Percentiles rank a stretch among this genome's conserved stretches.
These are phyloP conservation scores for Stenogyne calaminthoides DNA, from an alignment of 305 asterid species.

Conservation along the genomic window DNA sequence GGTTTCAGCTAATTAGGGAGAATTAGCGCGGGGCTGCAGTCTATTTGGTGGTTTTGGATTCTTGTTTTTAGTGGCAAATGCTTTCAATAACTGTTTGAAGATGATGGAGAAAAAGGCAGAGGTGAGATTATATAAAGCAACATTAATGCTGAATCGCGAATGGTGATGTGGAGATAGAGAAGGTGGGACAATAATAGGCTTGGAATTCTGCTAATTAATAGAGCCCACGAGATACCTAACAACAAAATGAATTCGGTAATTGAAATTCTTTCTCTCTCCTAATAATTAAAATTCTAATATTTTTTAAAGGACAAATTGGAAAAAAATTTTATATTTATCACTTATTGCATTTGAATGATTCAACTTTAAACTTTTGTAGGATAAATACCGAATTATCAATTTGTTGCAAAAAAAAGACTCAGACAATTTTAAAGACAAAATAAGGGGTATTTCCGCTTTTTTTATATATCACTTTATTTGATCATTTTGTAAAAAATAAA, in stretches of 20 bases:
- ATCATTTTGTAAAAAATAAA: too few relatives aligned
- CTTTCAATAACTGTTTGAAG: slow-evolving; percentile 16
- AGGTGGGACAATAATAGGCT: slow-evolving; percentile 10
- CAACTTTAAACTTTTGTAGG: too few relatives aligned
- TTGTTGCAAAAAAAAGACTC: too few relatives aligned
- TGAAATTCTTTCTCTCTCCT: too few relatives aligned
- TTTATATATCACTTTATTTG: too few relatives aligned
- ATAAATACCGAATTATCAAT: too few relatives aligned
- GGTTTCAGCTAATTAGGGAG: slow-evolving; percentile 9
- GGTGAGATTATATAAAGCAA: slow-evolving; percentile 6
- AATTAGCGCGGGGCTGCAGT: slow-evolving; percentile 36
- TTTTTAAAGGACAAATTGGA: too few relatives aligned
- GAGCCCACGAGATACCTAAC: slow-evolving; percentile 33
- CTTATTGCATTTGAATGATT: too few relatives aligned
- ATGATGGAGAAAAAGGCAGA: background rate
- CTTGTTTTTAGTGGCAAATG: slow-evolving; percentile 32
- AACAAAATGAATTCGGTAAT: slow-evolving; percentile 20
- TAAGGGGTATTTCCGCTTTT: too few relatives aligned
- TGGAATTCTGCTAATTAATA: slow-evolving; percentile 24
- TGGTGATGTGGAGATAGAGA: slow-evolving; percentile 27
- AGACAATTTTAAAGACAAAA: too few relatives aligned
- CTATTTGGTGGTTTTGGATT: slow-evolving; percentile 1
- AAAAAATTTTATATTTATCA: too few relatives aligned
- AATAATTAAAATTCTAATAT: too few relatives aligned
- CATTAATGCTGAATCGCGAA: background rate